Base-by-base conservation (phyloP, 129 eudicot genomes). In the Chrysanthemum seticuspe region DNA sequence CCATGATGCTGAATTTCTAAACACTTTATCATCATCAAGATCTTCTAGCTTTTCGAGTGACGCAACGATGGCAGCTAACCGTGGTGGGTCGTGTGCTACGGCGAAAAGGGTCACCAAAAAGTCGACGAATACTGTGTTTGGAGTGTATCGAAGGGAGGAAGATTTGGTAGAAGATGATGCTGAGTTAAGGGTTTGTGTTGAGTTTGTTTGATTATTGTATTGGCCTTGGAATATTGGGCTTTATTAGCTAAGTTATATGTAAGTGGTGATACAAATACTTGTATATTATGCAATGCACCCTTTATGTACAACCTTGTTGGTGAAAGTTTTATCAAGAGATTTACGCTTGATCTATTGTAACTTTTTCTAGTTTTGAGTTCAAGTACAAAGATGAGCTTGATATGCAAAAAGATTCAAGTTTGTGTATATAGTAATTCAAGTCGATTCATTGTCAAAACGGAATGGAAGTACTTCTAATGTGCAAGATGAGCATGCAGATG, bases 101-200 rank as follows among this genome's bases (percentile, higher is more conserved):
- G 75, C 78, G 2, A 70, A 62, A 52, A 78, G 71, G 65, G 83
- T 71, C 19, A 48, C 53, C 55, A 76, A 48, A 18, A 66, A 45
- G 58, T 61, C 84, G 15, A 14, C n/a, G 6, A 79, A 65, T 69
- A 68, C 27, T 55, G 77, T 47, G 58, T 23, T 74, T 11, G 69
- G 62, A 13, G 71, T 59, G 10, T 57, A 76, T 76, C 74, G 60
- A 13, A 71, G 57, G 62, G 83, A 60, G 50, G 76, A 80, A 3
- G 71, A 72, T 55, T 76, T 67, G 29, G 79, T 51, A 4, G 74
- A 81, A 62, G 62, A 78, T 71, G 70, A 71, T 23, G 76, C 59
- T 11, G 86, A 85, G 57, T 62, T 75, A 66, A 78, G 74, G 80
- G 83, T 82, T 67, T 82, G 70, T 75, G 86, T 75, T 81, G 70